phyloP scores from a whole-genome alignment of 106 monocot species.

The Dioscorea alata region DNA sequence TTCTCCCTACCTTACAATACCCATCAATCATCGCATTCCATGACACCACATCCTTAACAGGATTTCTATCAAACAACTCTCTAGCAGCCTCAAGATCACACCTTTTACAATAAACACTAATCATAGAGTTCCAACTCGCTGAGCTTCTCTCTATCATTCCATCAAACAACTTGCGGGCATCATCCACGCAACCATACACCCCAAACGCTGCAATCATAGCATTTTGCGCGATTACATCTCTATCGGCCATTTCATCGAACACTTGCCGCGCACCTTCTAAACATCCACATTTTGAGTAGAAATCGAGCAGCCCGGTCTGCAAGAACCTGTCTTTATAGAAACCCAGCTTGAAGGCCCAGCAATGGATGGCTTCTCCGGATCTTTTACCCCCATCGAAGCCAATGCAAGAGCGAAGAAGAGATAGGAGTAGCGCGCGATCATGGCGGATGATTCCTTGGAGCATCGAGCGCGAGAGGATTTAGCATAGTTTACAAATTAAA shows the following conservation, averaged over 20 bases:
- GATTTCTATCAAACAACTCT: conserved; percentile 38
- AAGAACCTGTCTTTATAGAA: neutral
- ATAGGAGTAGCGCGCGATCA: neutral
- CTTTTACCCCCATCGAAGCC: neutral
- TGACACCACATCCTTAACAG: conserved; percentile 39
- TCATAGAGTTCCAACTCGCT: conserved; percentile 24
- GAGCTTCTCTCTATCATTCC: neutral
- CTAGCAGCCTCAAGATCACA: conserved; percentile 20
- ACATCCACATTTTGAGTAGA: conserved; percentile 5
- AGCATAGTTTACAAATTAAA: no score
- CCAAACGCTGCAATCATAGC: conserved; percentile 5
- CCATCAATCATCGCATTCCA: conserved; percentile 65
- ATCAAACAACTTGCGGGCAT: conserved; percentile 5
- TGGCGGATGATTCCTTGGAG: neutral
- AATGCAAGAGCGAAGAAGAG: neutral
- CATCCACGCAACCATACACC: neutral
- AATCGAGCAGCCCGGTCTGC: conserved; percentile 8
- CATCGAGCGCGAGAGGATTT: neutral
- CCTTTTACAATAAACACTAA: conserved; percentile 44
- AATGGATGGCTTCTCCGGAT: conserved; percentile 1
- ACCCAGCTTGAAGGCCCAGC: neutral
- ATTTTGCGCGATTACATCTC: conserved; percentile 7
- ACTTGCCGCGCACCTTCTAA: neutral
- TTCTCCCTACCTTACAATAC: conserved; percentile 43
- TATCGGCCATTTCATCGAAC: conserved; percentile 7